phyloP scores from a whole-genome alignment of 306 rosid species.

The Senna siamea region DNA sequence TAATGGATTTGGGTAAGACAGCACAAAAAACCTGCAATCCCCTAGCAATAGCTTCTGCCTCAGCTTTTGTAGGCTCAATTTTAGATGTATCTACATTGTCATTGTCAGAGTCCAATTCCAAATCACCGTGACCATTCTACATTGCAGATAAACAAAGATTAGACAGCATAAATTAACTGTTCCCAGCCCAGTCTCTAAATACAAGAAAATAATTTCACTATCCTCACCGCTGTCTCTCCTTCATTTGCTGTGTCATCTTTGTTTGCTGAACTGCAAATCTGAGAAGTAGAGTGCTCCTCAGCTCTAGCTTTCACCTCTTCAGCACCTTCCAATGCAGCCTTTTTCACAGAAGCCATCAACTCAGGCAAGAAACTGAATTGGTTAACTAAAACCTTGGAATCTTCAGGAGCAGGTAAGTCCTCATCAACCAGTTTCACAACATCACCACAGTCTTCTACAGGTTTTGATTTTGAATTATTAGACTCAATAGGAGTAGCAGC shows the following conservation, averaged over 20 bases:
- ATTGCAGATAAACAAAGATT: constrained; percentile 37
- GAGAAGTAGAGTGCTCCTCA: constrained; percentile 45
- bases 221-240: constrained; percentile 65
- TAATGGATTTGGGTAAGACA: constrained; percentile 35
- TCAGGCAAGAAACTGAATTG: constrained; percentile 76
- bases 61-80: constrained; percentile 96
- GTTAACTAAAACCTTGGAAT: constrained; percentile 47
- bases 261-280: constrained; percentile 38
- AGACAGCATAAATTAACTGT: constrained; percentile 31
- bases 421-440: constrained; percentile 47
- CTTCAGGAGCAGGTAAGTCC: constrained; percentile 52
- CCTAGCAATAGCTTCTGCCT: constrained; percentile 90
- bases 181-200: constrained; percentile 21
- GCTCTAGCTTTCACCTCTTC: constrained; percentile 60
- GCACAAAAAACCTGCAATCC: constrained; percentile 82
- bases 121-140: constrained; percentile 72
- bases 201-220: constrained; percentile 30
- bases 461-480: constrained; percentile 41
- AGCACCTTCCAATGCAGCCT: constrained; percentile 71
- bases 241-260: constrained; percentile 61
- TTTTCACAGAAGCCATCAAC: constrained; percentile 83
- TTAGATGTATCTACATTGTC: constrained; percentile 63
- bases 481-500: constrained; percentile 43
- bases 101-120: constrained; percentile 70
- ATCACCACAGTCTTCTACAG: constrained; percentile 45